Evolutionary conservation across 2,329 filamentous ascomycete species (phyloP).

Genomic region (Thielaviopsis populi): DNA sequence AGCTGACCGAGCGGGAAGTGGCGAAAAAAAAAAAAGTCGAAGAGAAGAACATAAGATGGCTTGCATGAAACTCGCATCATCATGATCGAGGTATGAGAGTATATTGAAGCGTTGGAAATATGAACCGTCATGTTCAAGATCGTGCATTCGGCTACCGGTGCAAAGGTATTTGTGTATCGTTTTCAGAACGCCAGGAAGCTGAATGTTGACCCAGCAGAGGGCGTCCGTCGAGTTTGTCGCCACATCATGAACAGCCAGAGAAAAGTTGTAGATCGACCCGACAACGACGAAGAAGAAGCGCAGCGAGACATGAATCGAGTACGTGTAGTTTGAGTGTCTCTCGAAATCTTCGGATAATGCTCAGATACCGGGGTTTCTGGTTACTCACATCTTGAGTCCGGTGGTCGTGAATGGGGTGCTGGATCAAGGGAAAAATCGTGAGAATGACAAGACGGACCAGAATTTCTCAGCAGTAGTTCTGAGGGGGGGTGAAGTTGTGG

Average conservation of each 20-base stretch:
- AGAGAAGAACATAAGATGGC: background rate
- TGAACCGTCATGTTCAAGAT: background rate
- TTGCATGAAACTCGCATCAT: background rate
- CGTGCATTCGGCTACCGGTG: background rate
- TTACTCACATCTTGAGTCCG: slow-evolving; percentile 33
- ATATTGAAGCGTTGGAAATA: background rate
- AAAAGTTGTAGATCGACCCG: background rate
- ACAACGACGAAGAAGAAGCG: background rate
- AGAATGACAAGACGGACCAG: slow-evolving; percentile 16
- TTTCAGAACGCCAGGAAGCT: background rate
- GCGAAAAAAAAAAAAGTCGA: background rate
- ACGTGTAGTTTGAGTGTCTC: background rate
- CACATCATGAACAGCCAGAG: background rate
- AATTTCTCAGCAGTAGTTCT: slow-evolving; percentile 18
- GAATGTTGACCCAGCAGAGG: background rate
- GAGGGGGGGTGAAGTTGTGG: slow-evolving; percentile 16
- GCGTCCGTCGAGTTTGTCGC: background rate
- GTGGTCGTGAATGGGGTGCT: slow-evolving; percentile 26
- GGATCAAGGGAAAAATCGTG: slow-evolving; percentile 17
- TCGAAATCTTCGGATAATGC: background rate
- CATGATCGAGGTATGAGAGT: background rate
- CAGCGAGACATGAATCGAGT: background rate
- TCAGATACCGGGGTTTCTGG: background rate
- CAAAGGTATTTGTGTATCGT: background rate
- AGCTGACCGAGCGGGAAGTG: background rate